Evolutionary conservation across 2,329 filamentous ascomycete species (phyloP).

Genomic region (Alternaria rosae): DNA sequence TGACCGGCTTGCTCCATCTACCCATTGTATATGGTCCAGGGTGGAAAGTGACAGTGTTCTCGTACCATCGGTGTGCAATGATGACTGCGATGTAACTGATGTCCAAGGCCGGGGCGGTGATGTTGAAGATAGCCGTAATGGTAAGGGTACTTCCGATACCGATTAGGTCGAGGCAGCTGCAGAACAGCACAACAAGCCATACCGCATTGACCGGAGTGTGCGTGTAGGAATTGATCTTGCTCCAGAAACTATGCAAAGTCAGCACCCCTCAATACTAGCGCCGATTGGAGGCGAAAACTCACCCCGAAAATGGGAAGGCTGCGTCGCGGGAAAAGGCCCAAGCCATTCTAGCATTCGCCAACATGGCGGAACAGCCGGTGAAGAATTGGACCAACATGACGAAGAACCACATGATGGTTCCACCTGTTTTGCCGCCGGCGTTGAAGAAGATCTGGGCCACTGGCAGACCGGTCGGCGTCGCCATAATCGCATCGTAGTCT

Average conservation of each 20-base stretch:
- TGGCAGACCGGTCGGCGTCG: conserved; percentile 66
- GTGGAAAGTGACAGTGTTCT: conserved; percentile 60
- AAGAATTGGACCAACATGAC: conserved; percentile 71
- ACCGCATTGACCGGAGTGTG: conserved; percentile 69
- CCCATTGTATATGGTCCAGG: conserved; percentile 67
- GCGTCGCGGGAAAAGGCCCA: conserved; percentile 68
- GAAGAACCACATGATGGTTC: conserved; percentile 67
- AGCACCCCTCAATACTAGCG: conserved; percentile 18
- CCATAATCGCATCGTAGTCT: conserved; percentile 64
- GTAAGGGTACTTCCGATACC: conserved; percentile 60
- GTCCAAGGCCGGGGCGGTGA: conserved; percentile 56
- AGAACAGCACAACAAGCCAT: conserved; percentile 69
- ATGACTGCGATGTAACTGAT: conserved; percentile 69
- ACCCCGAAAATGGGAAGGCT: conserved; percentile 67
- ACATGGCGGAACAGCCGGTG: conserved; percentile 69
- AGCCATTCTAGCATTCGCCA: conserved; percentile 69
- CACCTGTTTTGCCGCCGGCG: conserved; percentile 64
- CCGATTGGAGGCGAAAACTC: conserved; percentile 20
- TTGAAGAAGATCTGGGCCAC: conserved; percentile 67
- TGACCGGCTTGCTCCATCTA: conserved; percentile 62
- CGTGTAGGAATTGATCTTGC: conserved; percentile 61
- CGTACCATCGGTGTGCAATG: conserved; percentile 63
- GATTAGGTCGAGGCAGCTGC: conserved; percentile 60
- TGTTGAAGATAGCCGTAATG: conserved; percentile 59
- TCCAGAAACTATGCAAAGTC: conserved; percentile 55